These are phyloP conservation scores for Acanthamoeba royreba DNA, from an alignment of 208 protist species.

Conservation along the genomic window DNA sequence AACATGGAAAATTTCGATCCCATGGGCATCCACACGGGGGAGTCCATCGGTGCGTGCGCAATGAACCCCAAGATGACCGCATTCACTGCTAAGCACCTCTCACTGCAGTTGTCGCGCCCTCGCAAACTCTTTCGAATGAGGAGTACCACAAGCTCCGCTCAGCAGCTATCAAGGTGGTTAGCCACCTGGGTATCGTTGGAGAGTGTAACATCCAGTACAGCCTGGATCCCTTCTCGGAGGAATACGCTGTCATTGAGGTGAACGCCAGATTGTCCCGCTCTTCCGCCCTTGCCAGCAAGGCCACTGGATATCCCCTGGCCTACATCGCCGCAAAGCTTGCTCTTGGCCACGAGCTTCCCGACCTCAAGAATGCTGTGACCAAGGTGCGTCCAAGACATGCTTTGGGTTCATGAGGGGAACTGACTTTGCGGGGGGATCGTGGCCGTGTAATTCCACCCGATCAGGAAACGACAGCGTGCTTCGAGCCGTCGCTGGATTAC, in stretches of 20 bases:
- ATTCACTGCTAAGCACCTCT: no score
- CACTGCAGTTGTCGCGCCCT: conserved; percentile 96
- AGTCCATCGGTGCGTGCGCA: conserved; percentile 91
- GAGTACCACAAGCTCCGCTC: conserved; percentile 97
- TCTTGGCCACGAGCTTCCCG: conserved; percentile 91
- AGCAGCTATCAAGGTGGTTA: conserved; percentile 85
- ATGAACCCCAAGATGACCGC: neutral
- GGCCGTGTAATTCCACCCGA: no score
- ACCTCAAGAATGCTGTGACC: conserved; percentile 86
- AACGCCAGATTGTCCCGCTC: conserved; percentile 96
- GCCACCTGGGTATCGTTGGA: conserved; percentile 94
- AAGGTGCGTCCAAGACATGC: no score
- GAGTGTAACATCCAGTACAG: conserved; percentile 99
- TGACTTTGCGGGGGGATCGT: no score
- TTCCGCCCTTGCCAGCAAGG: conserved; percentile 97
- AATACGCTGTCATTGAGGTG: conserved; percentile 96
- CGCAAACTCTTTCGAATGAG: conserved; percentile 89
- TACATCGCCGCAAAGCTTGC: conserved; percentile 97
- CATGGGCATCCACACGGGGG: conserved; percentile 97
- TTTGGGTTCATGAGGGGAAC: no score
- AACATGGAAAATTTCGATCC: conserved; percentile 99
- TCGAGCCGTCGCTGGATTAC: conserved; percentile 97
- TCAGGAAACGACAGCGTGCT: conserved; percentile 81
- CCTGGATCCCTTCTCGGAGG: conserved; percentile 92
- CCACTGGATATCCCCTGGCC: conserved; percentile 97